Evolutionary conservation across 2,329 filamentous ascomycete species (phyloP), one percentile per base, ranked within the genome.

Genomic region (Neofusicoccum laricinum): DNA sequence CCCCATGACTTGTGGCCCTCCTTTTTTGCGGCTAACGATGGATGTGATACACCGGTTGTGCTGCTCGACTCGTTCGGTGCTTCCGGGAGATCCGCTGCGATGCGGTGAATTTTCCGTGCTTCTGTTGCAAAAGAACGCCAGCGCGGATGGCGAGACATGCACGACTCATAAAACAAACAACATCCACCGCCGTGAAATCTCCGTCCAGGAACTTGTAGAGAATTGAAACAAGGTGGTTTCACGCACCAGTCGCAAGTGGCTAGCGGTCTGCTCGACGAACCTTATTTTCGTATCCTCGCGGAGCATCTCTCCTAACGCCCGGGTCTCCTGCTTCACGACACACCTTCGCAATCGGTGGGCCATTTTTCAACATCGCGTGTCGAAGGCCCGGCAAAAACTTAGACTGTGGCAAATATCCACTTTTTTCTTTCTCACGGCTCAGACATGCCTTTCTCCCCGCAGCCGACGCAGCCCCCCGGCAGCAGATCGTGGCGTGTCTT

Each of bases 401-500:
- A n/a, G 19, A 38, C 10, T 17, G n/a, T 53, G 30, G 32, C 49
- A 8, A 48, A 30, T 21, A 38, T 32, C 49, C 51, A 55, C 19
- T 17, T 55, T 30, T 19, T n/a, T 14, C 14, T 6, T 19, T 14
- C 15, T 40, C 17, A n/a, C 55, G 55, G 55, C 30, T 38, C 55
- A 36, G 17, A 41, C 21, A 36, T 19, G n/a, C 17, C 51, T 38
- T 25, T 36, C 41, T 59, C 17, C 55, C 55, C 55, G 55, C 55
- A 59, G 30, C 19, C 53, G 40, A 15, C 49, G 2, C 6, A 8
- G 25, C 11, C 36, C 10, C 36, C 25, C 25, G 14, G 14, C 10
- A 17, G 55, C 41, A 48, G 55, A 59, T 59, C 30, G 55, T 59
- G 41, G 55, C 55, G 55, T 59, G 25, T 59, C 43, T 46, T 32